Evolutionary conservation across 2,329 filamentous ascomycete species (phyloP).

Genomic region (Talaromyces sp.): DNA sequence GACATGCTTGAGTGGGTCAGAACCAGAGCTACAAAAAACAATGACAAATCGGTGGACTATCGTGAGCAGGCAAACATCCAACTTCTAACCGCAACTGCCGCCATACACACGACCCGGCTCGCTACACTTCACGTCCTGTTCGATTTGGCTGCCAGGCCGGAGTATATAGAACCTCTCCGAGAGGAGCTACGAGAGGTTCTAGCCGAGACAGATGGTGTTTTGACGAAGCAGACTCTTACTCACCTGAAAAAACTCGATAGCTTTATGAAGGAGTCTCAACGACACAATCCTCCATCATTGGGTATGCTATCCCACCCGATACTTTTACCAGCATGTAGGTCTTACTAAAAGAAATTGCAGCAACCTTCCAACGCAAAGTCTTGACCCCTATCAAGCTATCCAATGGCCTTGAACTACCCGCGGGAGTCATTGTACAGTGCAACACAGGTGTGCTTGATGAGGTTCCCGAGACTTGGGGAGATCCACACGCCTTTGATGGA

Average conservation of each 20-base stretch:
- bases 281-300: constrained; percentile 8
- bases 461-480: constrained; percentile 2
- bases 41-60: constrained; percentile 7
- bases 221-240: constrained; percentile 8
- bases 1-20: constrained; percentile 7
- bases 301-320: not conserved
- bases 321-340: not conserved
- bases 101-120: constrained; percentile 3
- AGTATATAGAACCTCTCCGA: constrained; percentile 11
- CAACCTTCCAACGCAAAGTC: constrained; percentile 9
- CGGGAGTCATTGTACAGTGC: constrained; percentile 8
- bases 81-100: constrained; percentile 1
- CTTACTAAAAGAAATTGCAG: not conserved
- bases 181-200: constrained; percentile 8
- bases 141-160: constrained; percentile 8
- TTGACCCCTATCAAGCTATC: constrained; percentile 9
- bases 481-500: constrained; percentile 7
- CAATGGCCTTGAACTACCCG: constrained; percentile 8
- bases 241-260: constrained; percentile 12
- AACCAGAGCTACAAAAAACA: not conserved
- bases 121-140: constrained; percentile 5
- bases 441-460: constrained; percentile 9
- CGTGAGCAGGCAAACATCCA: constrained; percentile 5
- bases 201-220: constrained; percentile 3
- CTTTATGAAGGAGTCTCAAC: constrained; percentile 11